A percentile compares a stretch with the other conserved stretches of the same genome.
Conservation (phyloP, 768 basidiomycete species). For the Suillus americanus region DNA sequence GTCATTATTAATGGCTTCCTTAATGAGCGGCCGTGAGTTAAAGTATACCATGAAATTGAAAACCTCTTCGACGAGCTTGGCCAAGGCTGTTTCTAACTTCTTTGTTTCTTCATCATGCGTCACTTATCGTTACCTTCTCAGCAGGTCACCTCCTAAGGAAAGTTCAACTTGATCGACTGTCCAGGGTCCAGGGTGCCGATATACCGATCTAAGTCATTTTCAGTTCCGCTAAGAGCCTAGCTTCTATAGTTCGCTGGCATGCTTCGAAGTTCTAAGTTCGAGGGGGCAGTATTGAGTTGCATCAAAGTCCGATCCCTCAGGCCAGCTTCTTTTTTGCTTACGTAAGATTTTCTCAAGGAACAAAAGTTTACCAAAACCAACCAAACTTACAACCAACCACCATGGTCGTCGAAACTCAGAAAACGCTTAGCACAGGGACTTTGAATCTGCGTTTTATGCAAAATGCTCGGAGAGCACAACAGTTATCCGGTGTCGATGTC, state of each 20-base stretch:
- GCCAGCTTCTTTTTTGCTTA: not conserved
- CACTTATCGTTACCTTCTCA: not conserved
- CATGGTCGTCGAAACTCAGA: slow-evolving; percentile 31
- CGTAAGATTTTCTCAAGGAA: slow-evolving; percentile 6
- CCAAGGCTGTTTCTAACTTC: not conserved
- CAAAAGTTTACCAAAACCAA: not conserved
- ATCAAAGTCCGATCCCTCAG: not conserved
- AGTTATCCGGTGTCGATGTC: slow-evolving; percentile 48
- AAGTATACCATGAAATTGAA: not conserved
- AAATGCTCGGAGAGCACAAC: slow-evolving; percentile 59
- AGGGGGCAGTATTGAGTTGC: not conserved
- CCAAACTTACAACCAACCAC: not conserved
- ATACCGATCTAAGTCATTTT: not conserved
- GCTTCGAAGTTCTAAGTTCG: not conserved
- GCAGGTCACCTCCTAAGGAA: not conserved
- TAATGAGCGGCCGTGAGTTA: not conserved
- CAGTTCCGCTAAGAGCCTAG: not conserved
- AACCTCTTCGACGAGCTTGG: not conserved
- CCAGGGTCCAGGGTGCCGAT: not conserved
- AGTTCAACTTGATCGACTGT: not conserved
- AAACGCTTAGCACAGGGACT: slow-evolving; percentile 61
- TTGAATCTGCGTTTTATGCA: slow-evolving; percentile 73
- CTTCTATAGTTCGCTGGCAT: not conserved
- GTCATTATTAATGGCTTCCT: not conserved
- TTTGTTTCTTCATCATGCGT: not conserved